Evolutionary conservation across 805 yeast genomes (phyloP), one percentile per base, ranked within the genome.

Genomic region (Yarrowia sp.): DNA sequence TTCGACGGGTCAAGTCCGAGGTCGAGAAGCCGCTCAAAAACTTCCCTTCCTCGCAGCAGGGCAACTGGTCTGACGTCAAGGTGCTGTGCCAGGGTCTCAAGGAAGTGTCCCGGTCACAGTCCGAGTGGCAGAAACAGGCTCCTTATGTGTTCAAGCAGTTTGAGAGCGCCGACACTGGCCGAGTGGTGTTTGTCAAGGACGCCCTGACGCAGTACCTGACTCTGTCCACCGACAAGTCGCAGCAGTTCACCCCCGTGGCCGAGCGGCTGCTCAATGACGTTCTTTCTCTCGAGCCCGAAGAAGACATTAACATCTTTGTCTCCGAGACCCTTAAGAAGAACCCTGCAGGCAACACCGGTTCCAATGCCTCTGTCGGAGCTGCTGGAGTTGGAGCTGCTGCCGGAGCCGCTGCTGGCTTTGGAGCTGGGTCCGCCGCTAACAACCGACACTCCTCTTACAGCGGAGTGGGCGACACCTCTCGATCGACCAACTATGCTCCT

Each of bases 101-200:
- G 74, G 77, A 81, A 72, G 74, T 81, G 38, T 83, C 83, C 8
- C 56, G 40, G 68, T 82, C 77, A 68, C 75, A 73, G 63, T 36
- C 69, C 63, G 70, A 69, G 70, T 91, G 97, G 97, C 86, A 85
- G 67, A 78, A 83, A 63, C 85, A 86, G 73, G 93, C 95, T 2
- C 93, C 96, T 2, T 84, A 82, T 64, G 84, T 88, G 46, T 88
- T 89, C 72, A 87, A 86, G 69, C 84, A 84, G 68, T 87, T 91
- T 73, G 95, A 90, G 72, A 80, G 80, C 67, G 85, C 87, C 69
- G 96, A 91, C 73, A 81, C 78, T 71, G 77, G 78, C 74, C 85
- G 90, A 76, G 80, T 84, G 74, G 79, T 76, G 66, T 81, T 85
- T 66, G 78, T 90, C 67, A 87, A 90, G 72, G 86, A 85, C 63